Percentiles rank a stretch among this genome's conserved stretches.
These are phyloP conservation scores for Cryptosporidium parvum DNA, from an alignment of 169 alveolate genomes.

Conservation along the genomic window DNA sequence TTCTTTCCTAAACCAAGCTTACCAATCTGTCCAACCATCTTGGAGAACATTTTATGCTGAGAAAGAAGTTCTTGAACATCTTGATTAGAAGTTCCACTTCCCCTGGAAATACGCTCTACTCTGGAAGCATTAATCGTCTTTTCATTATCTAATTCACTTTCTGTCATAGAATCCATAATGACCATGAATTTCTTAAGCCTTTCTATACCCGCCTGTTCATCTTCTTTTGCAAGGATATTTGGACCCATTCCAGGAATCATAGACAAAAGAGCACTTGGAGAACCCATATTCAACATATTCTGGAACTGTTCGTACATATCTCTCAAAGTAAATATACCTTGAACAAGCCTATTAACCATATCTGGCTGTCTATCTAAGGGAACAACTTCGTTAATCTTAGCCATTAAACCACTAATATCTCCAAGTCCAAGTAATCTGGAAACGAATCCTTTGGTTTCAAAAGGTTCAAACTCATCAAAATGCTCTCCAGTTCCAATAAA, in stretches of 20 bases:
- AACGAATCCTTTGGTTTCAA: constrained; percentile 97
- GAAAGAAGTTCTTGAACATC: constrained; percentile 94
- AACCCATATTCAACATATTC: constrained; percentile 95
- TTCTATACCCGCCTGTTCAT: constrained; percentile 96
- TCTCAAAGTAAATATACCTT: constrained; percentile 95
- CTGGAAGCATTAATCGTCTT: constrained; percentile 92
- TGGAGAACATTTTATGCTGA: constrained; percentile 95
- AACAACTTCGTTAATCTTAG: constrained; percentile 95
- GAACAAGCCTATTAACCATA: constrained; percentile 92
- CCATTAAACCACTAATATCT: constrained; percentile 95
- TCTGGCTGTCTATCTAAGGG: constrained; percentile 94
- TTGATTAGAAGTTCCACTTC: constrained; percentile 93
- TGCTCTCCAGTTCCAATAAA: constrained; percentile 99
- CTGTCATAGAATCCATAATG: constrained; percentile 97
- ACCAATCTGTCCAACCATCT: constrained; percentile 97
- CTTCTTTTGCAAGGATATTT: constrained; percentile 92
- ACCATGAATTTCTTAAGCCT: constrained; percentile 94
- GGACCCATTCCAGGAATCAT: constrained; percentile 95
- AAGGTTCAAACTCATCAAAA: constrained; percentile 97
- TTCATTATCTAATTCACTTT: constrained; percentile 93
- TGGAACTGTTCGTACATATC: constrained; percentile 97
- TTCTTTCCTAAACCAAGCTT: constrained; percentile 93
- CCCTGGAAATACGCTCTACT: constrained; percentile 93
- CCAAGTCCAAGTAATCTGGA: constrained; percentile 98
- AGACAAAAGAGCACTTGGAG: constrained; percentile 93